Base-by-base conservation (phyloP, 768 basidiomycete species). In the Strobilomyces confusus region DNA sequence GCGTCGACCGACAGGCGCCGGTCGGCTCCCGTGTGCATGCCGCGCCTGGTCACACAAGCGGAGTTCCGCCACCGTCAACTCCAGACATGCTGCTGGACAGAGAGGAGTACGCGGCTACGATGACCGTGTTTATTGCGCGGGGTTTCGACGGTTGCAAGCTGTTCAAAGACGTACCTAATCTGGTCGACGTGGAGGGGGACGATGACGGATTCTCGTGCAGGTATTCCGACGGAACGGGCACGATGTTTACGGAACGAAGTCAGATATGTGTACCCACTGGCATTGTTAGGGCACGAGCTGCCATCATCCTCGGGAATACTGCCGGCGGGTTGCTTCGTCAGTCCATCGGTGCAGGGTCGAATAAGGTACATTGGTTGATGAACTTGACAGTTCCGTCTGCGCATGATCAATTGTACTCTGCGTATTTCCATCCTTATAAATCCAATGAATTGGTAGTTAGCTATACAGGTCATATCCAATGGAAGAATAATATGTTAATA, bases 401-500 rank as follows among this genome's bases (percentile, higher is more conserved):
- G 29, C 29, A 30, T 30, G 29, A 30, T 5, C 29, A 30, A n/a
- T n/a, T n/a, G n/a, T n/a, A n/a, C n/a, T n/a, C n/a, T n/a, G n/a
- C 29, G 29, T 5, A 30, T 30, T 30, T 30, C 29, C 6, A 5
- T 30, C 29, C 11, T 30, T 30, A 30, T 30, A 30, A 11, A 30
- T 30, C 29, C n/a, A n/a, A n/a, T n/a, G n/a, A n/a, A n/a, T 5
- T 11, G 29, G 5, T 30, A 30, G 55, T 43, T 48, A 55, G 54
- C 44, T 20, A 19, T 50, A 58, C 29, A 61, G 32, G 14, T 46
- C 38, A 33, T 48, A 17, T 58, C 49, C 43, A 47, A 48, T 47
- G 26, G 32, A 45, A 45, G 23, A 51, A 55, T 47, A 56, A 56
- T 65, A 47, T 47, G 36, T 30, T 32, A 42, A 63, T 65, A 61